phyloP scores from a whole-genome alignment of 1,284 basidiomycete species.

The Ceratobasidium sp. region DNA sequence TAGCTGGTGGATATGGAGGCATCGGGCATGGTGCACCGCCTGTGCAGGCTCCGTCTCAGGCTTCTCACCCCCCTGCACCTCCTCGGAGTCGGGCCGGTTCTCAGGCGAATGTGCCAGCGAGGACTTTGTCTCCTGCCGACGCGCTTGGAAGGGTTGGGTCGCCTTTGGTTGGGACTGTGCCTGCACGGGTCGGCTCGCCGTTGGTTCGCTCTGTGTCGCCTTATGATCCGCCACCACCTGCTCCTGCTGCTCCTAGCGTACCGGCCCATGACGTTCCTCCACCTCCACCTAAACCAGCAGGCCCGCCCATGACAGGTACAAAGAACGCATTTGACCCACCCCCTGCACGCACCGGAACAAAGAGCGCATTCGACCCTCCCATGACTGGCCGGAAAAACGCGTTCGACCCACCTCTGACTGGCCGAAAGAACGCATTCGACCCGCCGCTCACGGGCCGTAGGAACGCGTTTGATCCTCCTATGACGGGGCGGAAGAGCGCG shows the following conservation, averaged over 20 bases:
- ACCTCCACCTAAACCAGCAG: conserved; percentile 1
- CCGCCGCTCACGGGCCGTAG: conserved; percentile 23
- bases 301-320: conserved; percentile 25
- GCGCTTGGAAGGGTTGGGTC: conserved; percentile 29
- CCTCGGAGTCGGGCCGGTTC: conserved; percentile 3
- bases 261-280: conserved; percentile 16
- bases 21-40: conserved; percentile 17
- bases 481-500: not conserved
- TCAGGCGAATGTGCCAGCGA: conserved; percentile 7
- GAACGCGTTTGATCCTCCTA: conserved; percentile 31
- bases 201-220: conserved; percentile 12
- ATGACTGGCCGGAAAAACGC: conserved; percentile 14
- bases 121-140: conserved; percentile 28
- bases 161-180: conserved; percentile 23
- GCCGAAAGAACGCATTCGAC: conserved; percentile 26
- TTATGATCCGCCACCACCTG: conserved; percentile 29
- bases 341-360: conserved; percentile 19
- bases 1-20: conserved; percentile 19
- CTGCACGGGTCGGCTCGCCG: conserved; percentile 8
- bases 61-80: not conserved
- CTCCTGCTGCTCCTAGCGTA: not conserved
- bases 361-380: conserved; percentile 22
- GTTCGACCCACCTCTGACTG: conserved; percentile 21
- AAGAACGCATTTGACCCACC: conserved; percentile 42
- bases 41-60: not conserved